Base-by-base conservation (phyloP, 805 yeast species). In the Barnettozyma vustinii region DNA sequence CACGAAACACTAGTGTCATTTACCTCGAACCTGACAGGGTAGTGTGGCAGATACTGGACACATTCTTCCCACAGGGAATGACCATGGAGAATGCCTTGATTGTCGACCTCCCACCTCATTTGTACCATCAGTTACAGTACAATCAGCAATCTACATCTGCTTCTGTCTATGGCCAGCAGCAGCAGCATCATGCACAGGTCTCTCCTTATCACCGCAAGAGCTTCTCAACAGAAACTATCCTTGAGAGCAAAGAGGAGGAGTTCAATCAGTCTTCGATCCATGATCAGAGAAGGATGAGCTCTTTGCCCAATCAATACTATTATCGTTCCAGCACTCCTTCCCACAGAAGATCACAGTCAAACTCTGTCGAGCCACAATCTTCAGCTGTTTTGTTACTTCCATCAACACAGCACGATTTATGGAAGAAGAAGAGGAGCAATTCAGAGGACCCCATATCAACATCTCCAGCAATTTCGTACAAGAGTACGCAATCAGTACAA, bases 41-140 rank as follows among this genome's bases (percentile, higher is more conserved):
- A 18, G 79, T 87, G 1, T 80, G 81, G 78, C 64, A 67, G 9
- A 56, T 84, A 0, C 55, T 87, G 9, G 90, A 85, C 50, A 67
- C 68, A 19, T 76, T 74, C 56, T 86, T 68, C 59, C 87, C 90
- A 0, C 61, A 69, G n/a, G 88, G 89, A 0, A 86, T 84, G 90
- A 54, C 63, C 2, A 76, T 83, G 74, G 66, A 69, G 16, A 88
- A 84, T 44, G 84, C 92, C 0, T 70, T 86, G 27, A 62, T 84
- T 2, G 72, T 85, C 13, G 86, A 77, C n/a, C 64, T 71, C 0
- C 74, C 78, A 1, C 44, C 49, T 6, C 49, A 48, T 9, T 16
- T 48, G 9, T 47, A 50, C 39, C 39, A 36, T 23, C 39, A 36
- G 25, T 40, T 15, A 27, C 16, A 21, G 15, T n/a, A 37, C 35